Evolutionary conservation across 805 yeast species (phyloP).

Genomic region (Candida nitratophila): DNA sequence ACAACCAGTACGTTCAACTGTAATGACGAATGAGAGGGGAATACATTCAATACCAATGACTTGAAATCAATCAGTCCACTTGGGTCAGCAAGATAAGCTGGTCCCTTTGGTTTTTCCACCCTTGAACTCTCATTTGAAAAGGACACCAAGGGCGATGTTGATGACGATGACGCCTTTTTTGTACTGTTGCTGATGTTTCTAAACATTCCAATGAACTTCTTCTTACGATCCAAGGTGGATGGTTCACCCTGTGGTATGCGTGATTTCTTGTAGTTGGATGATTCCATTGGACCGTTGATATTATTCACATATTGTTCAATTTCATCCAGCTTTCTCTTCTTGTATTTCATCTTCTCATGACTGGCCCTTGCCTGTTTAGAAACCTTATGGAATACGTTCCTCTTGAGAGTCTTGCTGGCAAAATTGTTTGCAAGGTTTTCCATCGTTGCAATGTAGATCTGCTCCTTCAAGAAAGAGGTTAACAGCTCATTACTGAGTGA

Average conservation of each 20-base stretch:
- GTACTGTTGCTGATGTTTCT: not conserved
- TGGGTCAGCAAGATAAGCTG: not conserved
- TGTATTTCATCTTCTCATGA: slow-evolving; percentile 18
- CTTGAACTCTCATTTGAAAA: not conserved
- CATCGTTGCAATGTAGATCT: slow-evolving; percentile 34
- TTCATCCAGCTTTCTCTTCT: slow-evolving; percentile 35
- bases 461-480: slow-evolving; percentile 55
- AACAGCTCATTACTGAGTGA: slow-evolving; percentile 45
- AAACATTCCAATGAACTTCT: not conserved
- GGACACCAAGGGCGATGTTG: not conserved
- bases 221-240: slow-evolving; percentile 1
- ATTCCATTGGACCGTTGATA: slow-evolving; percentile 12
- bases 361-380: slow-evolving; percentile 18
- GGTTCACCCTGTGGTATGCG: no score
- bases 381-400: slow-evolving; percentile 25
- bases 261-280: not conserved
- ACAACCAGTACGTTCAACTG: not conserved
- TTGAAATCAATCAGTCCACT: not conserved
- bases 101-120: not conserved
- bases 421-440: slow-evolving; percentile 39
- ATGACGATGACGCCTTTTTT: no score
- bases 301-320: slow-evolving; percentile 18
- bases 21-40: not conserved
- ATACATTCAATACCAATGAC: not conserved
- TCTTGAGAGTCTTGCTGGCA: slow-evolving; percentile 26